Evolutionary conservation across 371 early-diverging fungal species (phyloP).

Genomic region (Rhizopus arrhizus): DNA sequence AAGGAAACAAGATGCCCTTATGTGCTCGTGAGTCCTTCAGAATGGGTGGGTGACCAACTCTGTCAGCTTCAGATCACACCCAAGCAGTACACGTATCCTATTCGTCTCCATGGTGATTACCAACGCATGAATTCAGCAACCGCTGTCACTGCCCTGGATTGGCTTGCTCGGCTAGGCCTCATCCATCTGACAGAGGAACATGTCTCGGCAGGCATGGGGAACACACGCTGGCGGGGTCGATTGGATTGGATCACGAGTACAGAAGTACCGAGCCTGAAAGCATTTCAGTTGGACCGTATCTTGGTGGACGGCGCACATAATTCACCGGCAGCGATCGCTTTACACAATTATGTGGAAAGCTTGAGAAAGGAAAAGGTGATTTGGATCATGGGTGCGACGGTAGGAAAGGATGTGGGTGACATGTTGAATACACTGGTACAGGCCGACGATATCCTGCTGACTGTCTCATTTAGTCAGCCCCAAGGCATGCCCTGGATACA

Average conservation of each 20-base stretch:
- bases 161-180: constrained; percentile 32
- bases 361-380: constrained; percentile 42
- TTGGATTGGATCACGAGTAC: constrained; percentile 66
- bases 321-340: constrained; percentile 65
- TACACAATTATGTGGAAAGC: constrained; percentile 66
- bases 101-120: constrained; percentile 75
- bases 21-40: constrained; percentile 23
- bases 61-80: constrained; percentile 12
- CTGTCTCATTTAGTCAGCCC: constrained; percentile 75
- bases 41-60: constrained; percentile 7
- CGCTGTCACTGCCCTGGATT: constrained; percentile 68
- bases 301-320: constrained; percentile 93
- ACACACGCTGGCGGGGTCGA: constrained; percentile 82
- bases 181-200: constrained; percentile 42
- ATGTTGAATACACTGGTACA: constrained; percentile 61
- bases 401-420: constrained; percentile 66
- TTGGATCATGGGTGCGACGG: constrained; percentile 82
- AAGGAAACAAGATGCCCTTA: constrained; percentile 34
- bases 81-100: constrained; percentile 36
- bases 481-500: constrained; percentile 89
- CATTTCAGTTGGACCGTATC: constrained; percentile 30
- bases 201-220: constrained; percentile 59
- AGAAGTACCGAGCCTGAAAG: neutral
- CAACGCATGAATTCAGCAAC: constrained; percentile 81
- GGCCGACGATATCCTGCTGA: constrained; percentile 60